A percentile compares a stretch with the other conserved stretches of the same genome.
phyloP scores from a whole-genome alignment of 2,329 filamentous ascomycete species.

The Grosmannia clavigera region DNA sequence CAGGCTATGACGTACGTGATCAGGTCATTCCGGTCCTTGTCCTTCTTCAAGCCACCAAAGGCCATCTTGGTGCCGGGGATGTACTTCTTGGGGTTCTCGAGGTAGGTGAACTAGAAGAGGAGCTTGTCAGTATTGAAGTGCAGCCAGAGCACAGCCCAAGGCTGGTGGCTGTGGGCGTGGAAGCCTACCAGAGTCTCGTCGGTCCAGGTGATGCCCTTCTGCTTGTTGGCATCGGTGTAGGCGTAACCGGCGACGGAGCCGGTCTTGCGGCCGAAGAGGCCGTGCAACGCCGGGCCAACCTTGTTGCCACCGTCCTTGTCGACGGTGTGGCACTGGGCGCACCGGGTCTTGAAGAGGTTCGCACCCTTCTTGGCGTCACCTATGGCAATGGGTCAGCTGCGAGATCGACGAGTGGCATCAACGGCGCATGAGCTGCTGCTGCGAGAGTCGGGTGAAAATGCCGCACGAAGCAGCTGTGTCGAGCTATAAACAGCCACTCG shows the following conservation, averaged over 20 bases:
- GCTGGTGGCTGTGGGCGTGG: no score
- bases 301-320: conserved; percentile 89
- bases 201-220: conserved; percentile 83
- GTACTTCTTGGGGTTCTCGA: conserved; percentile 99
- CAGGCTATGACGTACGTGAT: conserved; percentile 61
- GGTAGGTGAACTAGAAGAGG: conserved; percentile 68
- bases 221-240: conserved; percentile 99
- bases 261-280: conserved; percentile 93
- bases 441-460: not conserved
- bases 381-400: conserved; percentile 24
- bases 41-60: conserved; percentile 99
- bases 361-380: conserved; percentile 94
- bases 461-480: not conserved
- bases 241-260: conserved; percentile 84
- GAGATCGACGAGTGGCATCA: not conserved
- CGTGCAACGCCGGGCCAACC: conserved; percentile 93
- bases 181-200: conserved; percentile 64
- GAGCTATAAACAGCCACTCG: not conserved
- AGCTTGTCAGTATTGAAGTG: conserved; percentile 3
- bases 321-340: conserved; percentile 96
- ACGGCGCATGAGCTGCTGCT: not conserved
- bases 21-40: conserved; percentile 97
- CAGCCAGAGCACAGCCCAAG: not conserved
- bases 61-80: conserved; percentile 99
- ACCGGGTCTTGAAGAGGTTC: conserved; percentile 98